Conservation (phyloP, 257 asterid genomes). For the Orobanche coerulescens region DNA sequence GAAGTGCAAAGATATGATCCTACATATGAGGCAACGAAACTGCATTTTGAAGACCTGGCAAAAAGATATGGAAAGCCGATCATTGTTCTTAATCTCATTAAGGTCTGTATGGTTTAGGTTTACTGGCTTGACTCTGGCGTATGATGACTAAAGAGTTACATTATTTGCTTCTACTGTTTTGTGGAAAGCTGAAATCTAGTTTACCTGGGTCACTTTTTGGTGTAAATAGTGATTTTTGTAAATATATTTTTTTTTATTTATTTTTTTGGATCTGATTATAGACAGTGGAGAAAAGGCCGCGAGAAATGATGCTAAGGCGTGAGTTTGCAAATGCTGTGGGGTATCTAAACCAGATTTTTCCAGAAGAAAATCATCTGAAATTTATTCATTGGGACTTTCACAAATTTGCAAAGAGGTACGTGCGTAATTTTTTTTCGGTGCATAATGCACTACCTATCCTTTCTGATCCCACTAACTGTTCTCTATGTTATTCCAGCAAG, state of each 20-base stretch:
- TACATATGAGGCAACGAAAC: conserved; percentile 91
- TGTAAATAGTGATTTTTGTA: background rate
- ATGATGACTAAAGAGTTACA: conserved; percentile 12
- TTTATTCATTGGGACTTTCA: conserved; percentile 99
- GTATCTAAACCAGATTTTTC: conserved; percentile 83
- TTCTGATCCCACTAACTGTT: conserved; percentile 23
- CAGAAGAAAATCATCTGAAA: conserved; percentile 71
- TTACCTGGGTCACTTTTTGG: background rate
- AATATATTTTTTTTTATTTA: background rate
- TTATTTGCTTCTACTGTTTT: conserved; percentile 15
- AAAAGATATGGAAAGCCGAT: conserved; percentile 92
- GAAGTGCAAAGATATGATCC: conserved; percentile 99
- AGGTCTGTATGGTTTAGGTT: conserved; percentile 54
- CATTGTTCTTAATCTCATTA: conserved; percentile 88
- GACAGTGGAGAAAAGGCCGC: conserved; percentile 97
- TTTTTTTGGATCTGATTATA: conserved; percentile 28
- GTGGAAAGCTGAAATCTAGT: conserved; percentile 9
- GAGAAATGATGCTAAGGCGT: conserved; percentile 99
- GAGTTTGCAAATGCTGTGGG: conserved; percentile 96
- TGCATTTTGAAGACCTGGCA: conserved; percentile 91
- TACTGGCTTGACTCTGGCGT: conserved; percentile 18
- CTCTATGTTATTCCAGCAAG: conserved; percentile 54
- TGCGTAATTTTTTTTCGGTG: conserved; percentile 14
- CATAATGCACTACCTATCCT: conserved; percentile 11
- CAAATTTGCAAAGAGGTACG: conserved; percentile 94